Base-by-base conservation (phyloP, 1,284 basidiomycete species). In the Microbotryum intermedium region DNA sequence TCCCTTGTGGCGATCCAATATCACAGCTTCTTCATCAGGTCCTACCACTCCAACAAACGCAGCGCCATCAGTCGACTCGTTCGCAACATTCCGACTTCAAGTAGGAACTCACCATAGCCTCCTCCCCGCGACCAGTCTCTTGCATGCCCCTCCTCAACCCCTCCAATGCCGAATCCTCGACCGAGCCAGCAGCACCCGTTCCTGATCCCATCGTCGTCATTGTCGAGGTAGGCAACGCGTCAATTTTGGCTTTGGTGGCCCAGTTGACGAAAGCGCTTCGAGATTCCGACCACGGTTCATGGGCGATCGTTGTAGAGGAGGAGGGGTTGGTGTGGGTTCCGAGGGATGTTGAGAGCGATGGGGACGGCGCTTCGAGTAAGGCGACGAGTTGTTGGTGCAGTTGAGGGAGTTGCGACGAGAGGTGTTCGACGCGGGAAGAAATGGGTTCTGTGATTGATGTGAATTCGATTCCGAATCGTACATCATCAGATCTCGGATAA, bases 191-290 rank as follows among this genome's bases (percentile, higher is more conserved):
- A 20, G n/a, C 39, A 9, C 20, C n/a, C 8, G 25, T 29, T n/a
- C 53, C 53, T n/a, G n/a, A n/a, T n/a, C n/a, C n/a, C n/a, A n/a
- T n/a, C n/a, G n/a, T n/a, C 25, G 34, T 39, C 34, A 39, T 13
- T n/a, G 29, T 18, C n/a, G 26, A 29, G 3, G 20, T 47, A 10
- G 51, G 53, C 4, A 55, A 45, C 10, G 55, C 49, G 3, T 23
- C 51, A 18, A 46, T 54, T 48, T 67, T 65, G 7, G 45, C 46
- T 34, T 53, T 50, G 43, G 66, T 64, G 16, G 61, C 63, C 66
- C 63, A 65, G 25, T 67, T 65, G 60, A 67, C 47, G 30, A 65
- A 67, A 25, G 56, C 53, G 11, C 54, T 50, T 6, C 66, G 50
- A 4, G 47, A 53, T 6, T 21, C 29, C 2, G 58, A 56, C 63